Evolutionary conservation across 257 asterid species (phyloP).

Genomic region (Solanum medicagineum): DNA sequence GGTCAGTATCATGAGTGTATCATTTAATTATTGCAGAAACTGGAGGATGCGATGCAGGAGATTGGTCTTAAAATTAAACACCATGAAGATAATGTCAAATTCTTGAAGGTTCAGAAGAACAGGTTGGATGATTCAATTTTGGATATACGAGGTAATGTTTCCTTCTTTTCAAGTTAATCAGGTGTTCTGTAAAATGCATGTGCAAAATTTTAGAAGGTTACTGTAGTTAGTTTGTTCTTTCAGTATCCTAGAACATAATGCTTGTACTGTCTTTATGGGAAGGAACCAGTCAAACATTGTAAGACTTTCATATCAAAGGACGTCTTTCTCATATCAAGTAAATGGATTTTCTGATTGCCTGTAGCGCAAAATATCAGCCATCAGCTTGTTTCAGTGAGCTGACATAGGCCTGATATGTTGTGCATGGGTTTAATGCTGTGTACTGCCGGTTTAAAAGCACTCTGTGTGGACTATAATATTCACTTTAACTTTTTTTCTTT

Average conservation of each 20-base stretch:
- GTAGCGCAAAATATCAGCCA: neutral
- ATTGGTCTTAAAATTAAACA: constrained; percentile 54
- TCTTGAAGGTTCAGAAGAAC: constrained; percentile 27
- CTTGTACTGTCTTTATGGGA: neutral
- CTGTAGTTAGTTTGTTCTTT: neutral
- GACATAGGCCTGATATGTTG: neutral
- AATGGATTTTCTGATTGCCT: neutral
- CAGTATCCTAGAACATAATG: neutral
- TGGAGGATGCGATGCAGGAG: constrained; percentile 48
- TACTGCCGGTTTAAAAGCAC: neutral
- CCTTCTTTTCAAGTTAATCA: neutral
- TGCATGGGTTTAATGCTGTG: neutral
- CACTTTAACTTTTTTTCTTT: neutral
- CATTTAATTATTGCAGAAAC: constrained; percentile 32
- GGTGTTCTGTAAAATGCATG: neutral
- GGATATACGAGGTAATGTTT: constrained; percentile 42
- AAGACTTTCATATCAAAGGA: neutral
- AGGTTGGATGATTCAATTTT: constrained; percentile 44
- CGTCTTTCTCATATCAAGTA: neutral
- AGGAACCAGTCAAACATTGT: neutral
- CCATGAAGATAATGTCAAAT: constrained; percentile 44
- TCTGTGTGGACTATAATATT: neutral
- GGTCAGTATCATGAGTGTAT: neutral
- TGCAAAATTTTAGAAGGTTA: neutral
- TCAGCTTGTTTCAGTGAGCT: neutral